Evolutionary conservation across 2,329 filamentous ascomycete genomes (phyloP).

Genomic region (Curvularia sp.): DNA sequence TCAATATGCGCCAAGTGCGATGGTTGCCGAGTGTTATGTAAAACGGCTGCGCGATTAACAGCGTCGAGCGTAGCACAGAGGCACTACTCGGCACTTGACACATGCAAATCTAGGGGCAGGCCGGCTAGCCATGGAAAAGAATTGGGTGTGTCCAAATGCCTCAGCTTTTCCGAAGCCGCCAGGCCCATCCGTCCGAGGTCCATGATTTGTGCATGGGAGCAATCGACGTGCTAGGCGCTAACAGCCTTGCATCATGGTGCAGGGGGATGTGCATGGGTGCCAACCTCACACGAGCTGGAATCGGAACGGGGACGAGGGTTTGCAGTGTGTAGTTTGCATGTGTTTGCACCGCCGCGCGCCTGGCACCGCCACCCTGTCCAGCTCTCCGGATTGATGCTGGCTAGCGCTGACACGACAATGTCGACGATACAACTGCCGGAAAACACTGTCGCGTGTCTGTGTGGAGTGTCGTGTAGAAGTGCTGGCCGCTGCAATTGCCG

Average conservation of each 20-base stretch:
- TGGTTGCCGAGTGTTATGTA: constrained; percentile 1
- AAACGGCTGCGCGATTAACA: constrained; percentile 14
- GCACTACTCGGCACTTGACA: constrained; percentile 21
- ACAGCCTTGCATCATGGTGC: constrained; percentile 20
- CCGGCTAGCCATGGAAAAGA: constrained; percentile 12
- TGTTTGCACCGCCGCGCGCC: constrained; percentile 32
- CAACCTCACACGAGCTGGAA: constrained; percentile 36
- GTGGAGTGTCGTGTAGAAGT: background rate
- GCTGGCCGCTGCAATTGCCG: background rate
- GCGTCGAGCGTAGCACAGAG: background rate
- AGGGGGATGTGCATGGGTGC: constrained; percentile 24
- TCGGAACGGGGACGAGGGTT: constrained; percentile 26
- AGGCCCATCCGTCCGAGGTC: constrained; percentile 34
- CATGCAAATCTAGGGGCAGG: constrained; percentile 5
- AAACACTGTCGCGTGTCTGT: background rate
- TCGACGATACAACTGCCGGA: background rate
- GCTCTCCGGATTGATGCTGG: background rate
- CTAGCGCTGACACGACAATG: background rate
- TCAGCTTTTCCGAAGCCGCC: constrained; percentile 28
- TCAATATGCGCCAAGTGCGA: background rate
- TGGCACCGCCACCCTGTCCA: background rate
- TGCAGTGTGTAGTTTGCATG: background rate
- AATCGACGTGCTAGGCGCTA: constrained; percentile 16
- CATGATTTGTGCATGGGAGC: constrained; percentile 22
- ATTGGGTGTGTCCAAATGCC: constrained; percentile 26